Base-by-base conservation (phyloP, 1,284 basidiomycete genomes). In the Chondrostereum purpureum region DNA sequence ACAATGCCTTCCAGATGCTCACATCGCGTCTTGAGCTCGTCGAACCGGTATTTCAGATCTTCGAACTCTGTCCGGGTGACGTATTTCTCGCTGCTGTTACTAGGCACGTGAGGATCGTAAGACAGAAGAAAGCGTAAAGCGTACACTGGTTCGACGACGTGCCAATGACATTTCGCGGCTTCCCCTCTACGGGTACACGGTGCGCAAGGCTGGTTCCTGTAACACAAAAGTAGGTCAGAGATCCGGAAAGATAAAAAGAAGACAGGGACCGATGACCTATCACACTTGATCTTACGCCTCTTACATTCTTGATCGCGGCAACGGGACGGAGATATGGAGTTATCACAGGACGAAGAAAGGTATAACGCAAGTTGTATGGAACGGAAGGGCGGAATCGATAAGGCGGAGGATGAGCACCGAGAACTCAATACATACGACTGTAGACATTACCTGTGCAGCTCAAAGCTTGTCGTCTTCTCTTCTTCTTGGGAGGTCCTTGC, bases 221-320 rank as follows among this genome's bases (percentile, higher is more conserved):
- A n/a, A 19, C 37, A 24, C 4, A 20, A 22, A n/a, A n/a, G n/a
- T 14, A 33, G 13, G 41, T 20, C 21, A 44, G 38, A n/a, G n/a
- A 19, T 14, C 13, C n/a, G 14, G 21, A 38, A 19, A 14, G 13
- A 45, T 14, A n/a, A 24, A 36, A 33, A 21, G 18, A 27, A 21
- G 31, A 36, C 13, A 10, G 27, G 5, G 27, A 8, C 5, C 4
- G 16, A 48, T 41, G 18, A 52, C 53, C 55, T 52, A 43, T 57
- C 55, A 43, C 55, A 57, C 20, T 51, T 53, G 19, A 57, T 57
- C 39, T 57, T 57, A 18, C 55, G 52, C 16, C 54, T 44, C 37
- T 57, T 57, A 42, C 55, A 57, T 47, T 57, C 53, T 56, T 36
- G 6, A 31, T 35, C 16, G 14, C 14, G n/a, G 22, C 13, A n/a